Conservation (phyloP, 176 grass and related monocot species). For the Eragrostis curvula region DNA sequence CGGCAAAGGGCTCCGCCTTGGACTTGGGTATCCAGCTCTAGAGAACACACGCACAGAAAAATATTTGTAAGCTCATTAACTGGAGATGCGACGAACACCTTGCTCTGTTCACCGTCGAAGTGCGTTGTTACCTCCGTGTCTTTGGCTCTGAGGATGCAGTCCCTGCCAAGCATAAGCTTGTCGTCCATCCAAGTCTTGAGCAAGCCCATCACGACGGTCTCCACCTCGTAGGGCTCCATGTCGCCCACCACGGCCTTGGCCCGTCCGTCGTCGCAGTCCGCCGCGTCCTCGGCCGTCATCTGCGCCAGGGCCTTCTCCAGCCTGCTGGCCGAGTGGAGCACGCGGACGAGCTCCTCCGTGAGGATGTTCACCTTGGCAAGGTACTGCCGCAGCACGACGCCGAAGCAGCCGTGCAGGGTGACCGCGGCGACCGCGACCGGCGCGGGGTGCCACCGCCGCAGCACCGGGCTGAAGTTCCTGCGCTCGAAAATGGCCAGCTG, state of each 20-base stretch:
- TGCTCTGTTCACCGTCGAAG: not conserved
- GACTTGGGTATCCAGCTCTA: conserved; percentile 95
- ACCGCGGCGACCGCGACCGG: conserved; percentile 65
- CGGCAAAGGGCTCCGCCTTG: conserved; percentile 72
- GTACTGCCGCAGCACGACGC: conserved; percentile 78
- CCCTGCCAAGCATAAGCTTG: conserved; percentile 64
- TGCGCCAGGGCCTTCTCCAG: conserved; percentile 83
- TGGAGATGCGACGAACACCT: not conserved
- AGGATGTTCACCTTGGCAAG: conserved; percentile 58
- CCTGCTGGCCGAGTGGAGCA: conserved; percentile 72
- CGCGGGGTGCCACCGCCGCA: conserved; percentile 68
- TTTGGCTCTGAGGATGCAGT: conserved; percentile 77
- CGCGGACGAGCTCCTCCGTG: conserved; percentile 79
- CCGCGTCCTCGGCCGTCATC: conserved; percentile 80
- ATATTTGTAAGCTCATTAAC: not conserved
- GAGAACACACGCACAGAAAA: not conserved
- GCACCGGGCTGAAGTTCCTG: conserved; percentile 67
- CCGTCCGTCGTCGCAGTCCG: conserved; percentile 57
- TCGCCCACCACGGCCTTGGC: conserved; percentile 74
- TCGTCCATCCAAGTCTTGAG: conserved; percentile 94
- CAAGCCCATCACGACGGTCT: conserved; percentile 70
- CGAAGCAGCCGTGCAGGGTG: conserved; percentile 84
- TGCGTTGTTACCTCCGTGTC: conserved; percentile 65
- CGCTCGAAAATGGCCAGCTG: conserved; percentile 68
- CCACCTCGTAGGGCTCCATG: conserved; percentile 90